Evolutionary conservation across 306 rosid species (phyloP).

Genomic region (Alnus glutinosa): DNA sequence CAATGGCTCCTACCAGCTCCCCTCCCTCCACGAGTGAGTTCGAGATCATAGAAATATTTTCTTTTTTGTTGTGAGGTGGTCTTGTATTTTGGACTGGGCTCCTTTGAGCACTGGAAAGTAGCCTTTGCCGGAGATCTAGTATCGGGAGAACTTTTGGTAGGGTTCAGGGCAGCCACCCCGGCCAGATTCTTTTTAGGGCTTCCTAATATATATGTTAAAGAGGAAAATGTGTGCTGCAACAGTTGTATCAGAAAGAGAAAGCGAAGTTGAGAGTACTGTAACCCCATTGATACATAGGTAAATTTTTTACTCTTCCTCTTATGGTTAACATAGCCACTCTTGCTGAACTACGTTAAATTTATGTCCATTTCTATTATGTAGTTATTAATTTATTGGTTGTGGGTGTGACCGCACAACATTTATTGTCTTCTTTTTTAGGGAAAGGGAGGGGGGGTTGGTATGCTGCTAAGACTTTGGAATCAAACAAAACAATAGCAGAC

Average conservation of each 20-base stretch:
- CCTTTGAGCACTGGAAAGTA: not conserved
- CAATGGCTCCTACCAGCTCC: no score
- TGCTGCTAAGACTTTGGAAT: not conserved
- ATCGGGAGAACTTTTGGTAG: not conserved
- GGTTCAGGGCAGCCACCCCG: not conserved
- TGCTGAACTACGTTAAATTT: not conserved
- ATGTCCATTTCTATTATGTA: not conserved
- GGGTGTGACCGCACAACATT: not conserved
- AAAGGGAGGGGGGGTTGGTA: not conserved
- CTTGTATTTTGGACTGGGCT: not conserved
- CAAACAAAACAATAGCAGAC: not conserved
- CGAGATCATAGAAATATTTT: not conserved
- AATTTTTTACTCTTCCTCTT: not conserved
- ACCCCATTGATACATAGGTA: not conserved
- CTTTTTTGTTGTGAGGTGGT: not conserved
- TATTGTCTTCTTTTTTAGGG: not conserved
- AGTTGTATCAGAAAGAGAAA: no score
- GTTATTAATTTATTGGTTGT: not conserved
- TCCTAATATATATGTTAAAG: no score
- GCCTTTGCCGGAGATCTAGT: not conserved
- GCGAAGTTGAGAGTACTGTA: no score
- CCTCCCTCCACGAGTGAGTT: not conserved
- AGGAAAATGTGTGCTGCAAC: no score
- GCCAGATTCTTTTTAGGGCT: no score
- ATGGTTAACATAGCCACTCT: not conserved